phyloP scores from a whole-genome alignment of 768 basidiomycete species.

The Russula brevipes region DNA sequence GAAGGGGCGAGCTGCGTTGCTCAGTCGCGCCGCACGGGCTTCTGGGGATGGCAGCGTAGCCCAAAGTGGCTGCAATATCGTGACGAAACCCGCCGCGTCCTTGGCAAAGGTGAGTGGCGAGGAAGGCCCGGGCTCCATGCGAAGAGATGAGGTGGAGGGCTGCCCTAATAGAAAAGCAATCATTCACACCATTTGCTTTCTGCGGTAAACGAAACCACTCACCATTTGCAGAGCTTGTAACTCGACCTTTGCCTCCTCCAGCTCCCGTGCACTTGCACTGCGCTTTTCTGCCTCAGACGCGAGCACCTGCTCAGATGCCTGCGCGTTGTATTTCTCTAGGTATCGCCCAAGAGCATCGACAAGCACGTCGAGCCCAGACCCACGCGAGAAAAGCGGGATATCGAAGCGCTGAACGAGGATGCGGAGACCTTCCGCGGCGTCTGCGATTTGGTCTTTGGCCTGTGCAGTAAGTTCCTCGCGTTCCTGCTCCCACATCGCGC shows the following conservation, averaged over 20 bases:
- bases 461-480: constrained; percentile 43
- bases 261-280: constrained; percentile 22
- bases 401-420: constrained; percentile 51
- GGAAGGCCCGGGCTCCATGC: constrained; percentile 1
- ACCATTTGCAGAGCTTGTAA: constrained; percentile 26
- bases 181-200: constrained; percentile 13
- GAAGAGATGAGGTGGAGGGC: background rate
- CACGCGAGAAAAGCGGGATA: constrained; percentile 44
- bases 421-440: constrained; percentile 44
- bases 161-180: constrained; percentile 13
- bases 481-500: constrained; percentile 44
- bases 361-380: constrained; percentile 27
- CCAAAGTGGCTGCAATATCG: constrained; percentile 73
- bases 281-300: constrained; percentile 31
- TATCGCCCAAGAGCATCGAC: constrained; percentile 30
- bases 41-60: constrained; percentile 78
- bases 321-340: constrained; percentile 35
- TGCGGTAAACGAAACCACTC: constrained; percentile 31
- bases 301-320: constrained; percentile 37
- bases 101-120: constrained; percentile 32
- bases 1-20: constrained; percentile 43
- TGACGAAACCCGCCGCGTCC: constrained; percentile 52
- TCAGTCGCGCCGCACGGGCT: constrained; percentile 63
- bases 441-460: constrained; percentile 48
- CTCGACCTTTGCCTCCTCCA: constrained; percentile 28